phyloP scores from a whole-genome alignment of 1,284 basidiomycete genomes.

The Abortiporus biennis region DNA sequence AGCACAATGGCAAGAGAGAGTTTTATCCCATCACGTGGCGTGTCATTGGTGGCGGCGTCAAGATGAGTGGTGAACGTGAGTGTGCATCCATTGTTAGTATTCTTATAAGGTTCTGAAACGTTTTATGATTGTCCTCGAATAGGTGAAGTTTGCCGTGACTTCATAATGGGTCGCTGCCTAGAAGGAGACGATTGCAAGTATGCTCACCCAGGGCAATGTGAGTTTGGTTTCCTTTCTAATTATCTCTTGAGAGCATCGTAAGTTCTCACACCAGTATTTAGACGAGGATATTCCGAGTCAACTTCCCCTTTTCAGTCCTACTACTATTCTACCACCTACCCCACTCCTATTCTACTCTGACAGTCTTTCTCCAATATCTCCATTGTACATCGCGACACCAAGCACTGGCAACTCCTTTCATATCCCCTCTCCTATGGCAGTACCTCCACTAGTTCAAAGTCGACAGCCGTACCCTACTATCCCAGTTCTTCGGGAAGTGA shows the following conservation, averaged over 20 bases:
- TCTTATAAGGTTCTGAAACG: not conserved
- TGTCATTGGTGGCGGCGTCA: conserved; percentile 43
- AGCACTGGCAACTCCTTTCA: not conserved
- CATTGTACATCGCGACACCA: not conserved
- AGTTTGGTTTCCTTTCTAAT: not conserved
- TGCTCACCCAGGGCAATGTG: conserved; percentile 26
- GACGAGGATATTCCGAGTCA: not conserved
- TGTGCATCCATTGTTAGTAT: conserved; percentile 2
- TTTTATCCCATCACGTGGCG: conserved; percentile 43
- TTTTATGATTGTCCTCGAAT: not conserved
- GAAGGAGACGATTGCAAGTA: conserved; percentile 33
- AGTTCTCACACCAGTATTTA: not conserved
- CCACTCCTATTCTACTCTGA: too few relatives aligned
- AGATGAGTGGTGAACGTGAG: conserved; percentile 38
- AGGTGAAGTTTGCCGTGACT: conserved; percentile 34
- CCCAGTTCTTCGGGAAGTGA: too few relatives aligned
- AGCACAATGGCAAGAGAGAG: conserved; percentile 34
- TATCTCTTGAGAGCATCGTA: too few relatives aligned
- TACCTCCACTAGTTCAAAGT: not conserved
- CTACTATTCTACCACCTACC: not conserved
- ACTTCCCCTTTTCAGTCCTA: not conserved
- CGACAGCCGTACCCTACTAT: too few relatives aligned
- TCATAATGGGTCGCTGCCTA: conserved; percentile 28
- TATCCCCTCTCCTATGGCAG: not conserved
- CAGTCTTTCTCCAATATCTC: not conserved